phyloP scores from a whole-genome alignment of 345 rosid genomes.

The Durio zibethinus region DNA sequence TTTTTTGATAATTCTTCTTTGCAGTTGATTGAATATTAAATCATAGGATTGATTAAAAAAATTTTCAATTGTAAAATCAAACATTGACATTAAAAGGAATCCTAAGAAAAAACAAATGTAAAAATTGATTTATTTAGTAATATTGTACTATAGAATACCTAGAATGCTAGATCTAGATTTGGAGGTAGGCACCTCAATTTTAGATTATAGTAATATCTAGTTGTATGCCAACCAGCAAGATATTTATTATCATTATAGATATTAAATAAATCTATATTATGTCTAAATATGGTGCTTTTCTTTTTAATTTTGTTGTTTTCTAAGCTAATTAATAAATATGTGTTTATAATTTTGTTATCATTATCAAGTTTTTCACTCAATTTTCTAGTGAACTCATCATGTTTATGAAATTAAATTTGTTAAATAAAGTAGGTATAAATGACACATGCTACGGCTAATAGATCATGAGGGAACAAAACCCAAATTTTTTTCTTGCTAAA shows the following conservation, averaged over 20 bases:
- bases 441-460: neutral
- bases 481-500: neutral
- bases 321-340: neutral
- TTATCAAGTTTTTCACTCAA: neutral
- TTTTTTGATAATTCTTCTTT: neutral
- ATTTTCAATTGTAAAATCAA: neutral
- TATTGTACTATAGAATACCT: neutral
- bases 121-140: neutral
- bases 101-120: slow-evolving; percentile 8
- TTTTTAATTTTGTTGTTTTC: neutral
- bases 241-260: neutral
- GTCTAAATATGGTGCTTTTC: neutral
- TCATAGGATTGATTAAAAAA: neutral
- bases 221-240: neutral
- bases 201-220: neutral
- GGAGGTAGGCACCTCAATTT: neutral
- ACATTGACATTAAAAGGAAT: slow-evolving; percentile 24
- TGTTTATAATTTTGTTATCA: neutral
- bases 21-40: neutral
- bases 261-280: neutral
- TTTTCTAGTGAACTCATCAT: neutral
- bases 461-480: neutral
- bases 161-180: neutral
- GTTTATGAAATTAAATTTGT: neutral
- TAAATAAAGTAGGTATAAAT: neutral